Percentiles rank a stretch among this genome's conserved stretches.
Evolutionary conservation across 2,329 filamentous ascomycete genomes (phyloP).

Genomic region (Blastomyces percursus): DNA sequence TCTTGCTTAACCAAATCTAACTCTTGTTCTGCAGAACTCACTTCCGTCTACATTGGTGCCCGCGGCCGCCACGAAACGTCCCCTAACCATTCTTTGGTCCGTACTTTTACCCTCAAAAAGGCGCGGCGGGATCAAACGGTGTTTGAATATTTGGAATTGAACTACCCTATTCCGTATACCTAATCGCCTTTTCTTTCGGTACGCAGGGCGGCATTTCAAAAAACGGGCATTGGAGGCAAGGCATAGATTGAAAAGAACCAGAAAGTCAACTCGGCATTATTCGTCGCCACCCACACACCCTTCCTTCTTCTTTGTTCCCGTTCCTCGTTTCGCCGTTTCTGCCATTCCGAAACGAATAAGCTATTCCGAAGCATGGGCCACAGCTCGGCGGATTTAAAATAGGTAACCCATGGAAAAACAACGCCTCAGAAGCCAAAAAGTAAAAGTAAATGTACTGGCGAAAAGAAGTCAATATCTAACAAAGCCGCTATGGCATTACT

Average conservation of each 20-base stretch:
- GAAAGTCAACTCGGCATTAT: too few relatives aligned
- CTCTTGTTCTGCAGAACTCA: background rate
- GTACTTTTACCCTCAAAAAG: background rate
- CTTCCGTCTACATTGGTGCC: background rate
- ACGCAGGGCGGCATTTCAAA: background rate
- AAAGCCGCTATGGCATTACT: background rate
- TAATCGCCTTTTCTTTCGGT: background rate
- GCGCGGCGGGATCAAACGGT: background rate
- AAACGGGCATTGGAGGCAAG: background rate
- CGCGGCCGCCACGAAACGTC: constrained; percentile 1
- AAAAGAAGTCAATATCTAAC: too few relatives aligned
- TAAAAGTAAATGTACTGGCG: too few relatives aligned
- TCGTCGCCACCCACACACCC: background rate
- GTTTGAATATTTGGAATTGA: background rate
- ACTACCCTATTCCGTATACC: background rate
- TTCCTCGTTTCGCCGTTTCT: constrained; percentile 1
- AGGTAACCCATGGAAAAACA: background rate
- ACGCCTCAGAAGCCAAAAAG: too few relatives aligned
- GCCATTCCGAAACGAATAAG: background rate
- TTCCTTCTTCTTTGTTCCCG: background rate
- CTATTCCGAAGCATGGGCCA: background rate
- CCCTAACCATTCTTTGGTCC: background rate
- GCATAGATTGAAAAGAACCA: background rate
- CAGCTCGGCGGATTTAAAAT: background rate
- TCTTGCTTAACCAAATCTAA: background rate